Conservation (phyloP, 495 filamentous ascomycete genomes). For the Tuber magnatum region DNA sequence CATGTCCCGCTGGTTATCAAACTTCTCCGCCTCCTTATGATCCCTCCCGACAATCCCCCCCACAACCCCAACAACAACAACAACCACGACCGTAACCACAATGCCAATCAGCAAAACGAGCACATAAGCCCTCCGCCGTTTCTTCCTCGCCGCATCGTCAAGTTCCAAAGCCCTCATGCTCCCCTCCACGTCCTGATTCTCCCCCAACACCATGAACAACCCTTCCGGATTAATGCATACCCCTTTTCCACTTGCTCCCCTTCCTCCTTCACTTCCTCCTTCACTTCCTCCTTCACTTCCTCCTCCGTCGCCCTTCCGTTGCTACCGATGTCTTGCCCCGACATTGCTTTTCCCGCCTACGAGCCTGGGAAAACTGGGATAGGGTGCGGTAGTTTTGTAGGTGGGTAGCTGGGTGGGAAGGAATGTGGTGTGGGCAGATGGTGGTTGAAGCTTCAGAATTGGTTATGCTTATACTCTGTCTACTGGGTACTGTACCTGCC, state of each 20-base stretch:
- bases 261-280: background rate
- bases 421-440: background rate
- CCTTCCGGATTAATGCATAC: background rate
- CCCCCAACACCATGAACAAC: background rate
- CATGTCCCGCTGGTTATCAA: background rate
- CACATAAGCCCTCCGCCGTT: conserved; percentile 3
- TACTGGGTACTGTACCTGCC: too few species aligned
- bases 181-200: background rate
- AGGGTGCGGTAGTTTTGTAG: background rate
- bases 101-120: background rate
- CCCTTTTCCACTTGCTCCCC: background rate
- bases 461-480: background rate
- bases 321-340: background rate
- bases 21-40: background rate
- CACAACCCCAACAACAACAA: too few species aligned
- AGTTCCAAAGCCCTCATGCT: background rate
- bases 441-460: background rate
- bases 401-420: too few species aligned
- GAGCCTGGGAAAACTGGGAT: background rate
- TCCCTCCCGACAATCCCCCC: conserved; percentile 7
- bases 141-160: background rate
- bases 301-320: background rate
- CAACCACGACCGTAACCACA: too few species aligned
- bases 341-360: background rate
- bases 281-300: too few species aligned